Evolutionary conservation across 2,329 filamentous ascomycete genomes (phyloP).

Genomic region (Cladophialophora chaetospira): DNA sequence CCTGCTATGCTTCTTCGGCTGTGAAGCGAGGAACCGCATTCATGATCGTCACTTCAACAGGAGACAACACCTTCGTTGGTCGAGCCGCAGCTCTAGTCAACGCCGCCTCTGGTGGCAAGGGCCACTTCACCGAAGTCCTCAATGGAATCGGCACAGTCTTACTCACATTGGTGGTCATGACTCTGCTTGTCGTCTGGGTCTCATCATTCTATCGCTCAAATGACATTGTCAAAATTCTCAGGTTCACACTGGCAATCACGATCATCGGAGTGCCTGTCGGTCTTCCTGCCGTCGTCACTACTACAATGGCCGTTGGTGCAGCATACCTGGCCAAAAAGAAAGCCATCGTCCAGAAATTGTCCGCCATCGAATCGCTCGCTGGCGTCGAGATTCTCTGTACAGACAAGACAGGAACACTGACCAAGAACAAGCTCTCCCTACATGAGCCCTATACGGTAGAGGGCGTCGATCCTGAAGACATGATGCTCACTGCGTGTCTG

Average conservation of each 20-base stretch:
- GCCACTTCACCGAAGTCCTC: constrained; percentile 89
- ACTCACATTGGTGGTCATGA: constrained; percentile 76
- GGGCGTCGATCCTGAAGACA: constrained; percentile 80
- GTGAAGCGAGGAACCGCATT: constrained; percentile 90
- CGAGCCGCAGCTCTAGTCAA: constrained; percentile 84
- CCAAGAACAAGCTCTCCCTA: constrained; percentile 90
- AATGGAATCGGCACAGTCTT: constrained; percentile 83
- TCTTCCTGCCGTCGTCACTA: constrained; percentile 90
- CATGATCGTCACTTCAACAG: constrained; percentile 78
- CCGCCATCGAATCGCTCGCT: constrained; percentile 86
- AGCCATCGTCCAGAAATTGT: constrained; percentile 90
- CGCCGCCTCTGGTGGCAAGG: constrained; percentile 70
- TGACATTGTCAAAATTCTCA: constrained; percentile 73
- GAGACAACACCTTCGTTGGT: constrained; percentile 89
- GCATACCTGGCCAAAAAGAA: constrained; percentile 90
- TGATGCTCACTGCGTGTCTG: constrained; percentile 89
- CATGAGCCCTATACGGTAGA: constrained; percentile 80
- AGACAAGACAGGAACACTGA: constrained; percentile 90
- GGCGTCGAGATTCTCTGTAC: constrained; percentile 93
- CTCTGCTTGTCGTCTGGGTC: constrained; percentile 80
- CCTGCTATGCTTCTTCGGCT: constrained; percentile 80
- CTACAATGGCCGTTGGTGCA: constrained; percentile 91
- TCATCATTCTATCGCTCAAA: constrained; percentile 87
- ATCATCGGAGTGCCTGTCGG: constrained; percentile 91
- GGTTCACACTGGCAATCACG: constrained; percentile 84